Evolutionary conservation across 257 asterid genomes (phyloP), one percentile per base, ranked within the genome.

Genomic region (Solanum commersonii): DNA sequence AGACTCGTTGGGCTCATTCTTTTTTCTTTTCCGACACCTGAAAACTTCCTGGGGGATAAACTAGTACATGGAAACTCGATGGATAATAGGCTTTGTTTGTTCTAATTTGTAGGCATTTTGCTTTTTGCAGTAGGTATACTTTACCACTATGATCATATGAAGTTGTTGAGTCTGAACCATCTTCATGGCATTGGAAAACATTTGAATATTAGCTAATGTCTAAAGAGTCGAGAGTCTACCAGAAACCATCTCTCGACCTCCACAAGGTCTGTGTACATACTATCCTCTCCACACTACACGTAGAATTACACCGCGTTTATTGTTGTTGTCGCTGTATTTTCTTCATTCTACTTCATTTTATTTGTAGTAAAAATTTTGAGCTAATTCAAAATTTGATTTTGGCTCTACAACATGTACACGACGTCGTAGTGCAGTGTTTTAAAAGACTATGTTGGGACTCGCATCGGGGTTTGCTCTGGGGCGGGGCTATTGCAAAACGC

Each of bases 221-320:
- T 76, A 73, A 34, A 34, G 8, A 20, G 8, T n/a, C 2, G 8
- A 23, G 31, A 23, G 16, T n/a, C 7, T 63, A 4, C 2, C 1
- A 23, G 6, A 63, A 67, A 67, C 2, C 0, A 25, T 67, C 34
- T 67, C 9, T 25, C 8, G 1, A n/a, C 71, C 33, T n/a, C 0
- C 16, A 65, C 6, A 68, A 27, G n/a, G 25, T 56, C 5, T 20
- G 4, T 6, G 2, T 7, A 68, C 3, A 68, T 8, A 68, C 3
- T 29, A 14, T 0, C 5, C 0, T 29, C 10, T 29, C 0, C 5
- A 14, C 1, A 68, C 33, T 10, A 10, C 6, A 12, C 4, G 4
- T 67, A 2, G 7, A 3, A 27, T 3, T 27, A 27, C 5, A 27
- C 5, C 0, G 10, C 0, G 6, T 15, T 27, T 46, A 2, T 46